phyloP scores from a whole-genome alignment of 305 asterid species.

The Ilex paraguariensis region DNA sequence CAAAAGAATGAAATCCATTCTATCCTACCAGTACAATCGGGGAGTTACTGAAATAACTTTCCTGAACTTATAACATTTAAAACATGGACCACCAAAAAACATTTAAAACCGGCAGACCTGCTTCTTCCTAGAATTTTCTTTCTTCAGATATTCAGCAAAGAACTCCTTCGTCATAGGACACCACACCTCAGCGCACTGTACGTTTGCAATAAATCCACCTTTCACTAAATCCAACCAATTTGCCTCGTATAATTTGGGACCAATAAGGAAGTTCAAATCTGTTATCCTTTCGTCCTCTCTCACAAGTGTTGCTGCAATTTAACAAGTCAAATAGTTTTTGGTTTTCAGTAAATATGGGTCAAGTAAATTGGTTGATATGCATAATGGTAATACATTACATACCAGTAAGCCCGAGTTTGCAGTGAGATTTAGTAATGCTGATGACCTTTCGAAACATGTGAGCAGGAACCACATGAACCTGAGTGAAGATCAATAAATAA shows the following conservation, averaged over 20 bases:
- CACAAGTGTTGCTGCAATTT: slow-evolving; percentile 90
- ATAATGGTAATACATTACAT: slow-evolving; percentile 4
- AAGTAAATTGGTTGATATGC: no score
- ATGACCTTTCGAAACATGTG: slow-evolving; percentile 97
- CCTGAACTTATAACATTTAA: no score
- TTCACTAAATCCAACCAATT: slow-evolving; percentile 98
- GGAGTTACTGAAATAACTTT: no score
- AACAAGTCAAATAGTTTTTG: background rate
- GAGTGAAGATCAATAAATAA: slow-evolving; percentile 9
- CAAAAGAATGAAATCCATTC: no score
- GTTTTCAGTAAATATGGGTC: no score
- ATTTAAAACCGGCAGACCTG: slow-evolving; percentile 38
- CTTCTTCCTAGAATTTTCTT: slow-evolving; percentile 88
- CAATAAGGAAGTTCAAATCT: slow-evolving; percentile 95
- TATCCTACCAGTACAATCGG: no score
- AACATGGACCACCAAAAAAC: no score
- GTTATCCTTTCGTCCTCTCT: slow-evolving; percentile 98
- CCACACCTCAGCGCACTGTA: slow-evolving; percentile 99
- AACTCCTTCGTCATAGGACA: slow-evolving; percentile 99
- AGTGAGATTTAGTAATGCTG: slow-evolving; percentile 90
- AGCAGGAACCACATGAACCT: slow-evolving; percentile 99
- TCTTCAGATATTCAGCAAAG: slow-evolving; percentile 91
- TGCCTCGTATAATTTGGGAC: slow-evolving; percentile 98
- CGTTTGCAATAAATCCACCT: slow-evolving; percentile 98
- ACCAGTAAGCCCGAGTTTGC: slow-evolving; percentile 98